Evolutionary conservation across 2,329 filamentous ascomycete species (phyloP), one percentile per base, ranked within the genome.

Genomic region (Diplodia scrobiculata): DNA sequence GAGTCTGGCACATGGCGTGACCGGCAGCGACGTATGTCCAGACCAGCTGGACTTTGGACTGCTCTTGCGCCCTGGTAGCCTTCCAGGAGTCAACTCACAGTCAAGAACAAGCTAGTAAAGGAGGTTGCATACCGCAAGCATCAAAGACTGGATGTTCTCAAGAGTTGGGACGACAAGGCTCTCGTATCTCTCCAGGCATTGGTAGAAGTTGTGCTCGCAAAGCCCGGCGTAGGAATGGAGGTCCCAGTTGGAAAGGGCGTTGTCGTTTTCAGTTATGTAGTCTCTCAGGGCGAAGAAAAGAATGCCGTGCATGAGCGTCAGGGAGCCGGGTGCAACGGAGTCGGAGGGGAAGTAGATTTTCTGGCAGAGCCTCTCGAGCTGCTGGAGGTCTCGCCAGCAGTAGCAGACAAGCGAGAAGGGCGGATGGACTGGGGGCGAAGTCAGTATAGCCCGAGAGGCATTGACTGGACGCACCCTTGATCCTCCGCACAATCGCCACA

Each of bases 131-230:
- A 70, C 69, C 21, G 71, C 74, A 19, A 78, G 65, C 3, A 76
- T 52, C 3, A 78, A 68, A 17, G 74, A 74, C 64, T 77, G 72
- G 27, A 77, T 72, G 36, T 78, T 78, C 55, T 79, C 76, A 58
- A 73, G 73, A 21, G 67, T 76, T 4, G 75, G 60, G 3, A 63
- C 38, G 10, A 27, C 47, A 3, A 63, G 71, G 4, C 74, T 71
- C 58, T 77, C 67, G 65, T 75, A 74, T 0, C 77, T 69, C 47
- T 75, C 72, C 6, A 78, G 68, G 32, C 76, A 71, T 36, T 71
- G 76, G 68, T 83, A 80, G 19, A 84, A 71, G 58, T 84, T 84
- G 17, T 73, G 69, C 34, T 75, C 77, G 68, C 81, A 82, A 10
- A 77, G 69, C 2, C 71, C 69, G 0, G 73, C 69, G 65, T 78